Conservation (phyloP, 2,329 filamentous ascomycete species). For the Rhynchosporium graminicola region DNA sequence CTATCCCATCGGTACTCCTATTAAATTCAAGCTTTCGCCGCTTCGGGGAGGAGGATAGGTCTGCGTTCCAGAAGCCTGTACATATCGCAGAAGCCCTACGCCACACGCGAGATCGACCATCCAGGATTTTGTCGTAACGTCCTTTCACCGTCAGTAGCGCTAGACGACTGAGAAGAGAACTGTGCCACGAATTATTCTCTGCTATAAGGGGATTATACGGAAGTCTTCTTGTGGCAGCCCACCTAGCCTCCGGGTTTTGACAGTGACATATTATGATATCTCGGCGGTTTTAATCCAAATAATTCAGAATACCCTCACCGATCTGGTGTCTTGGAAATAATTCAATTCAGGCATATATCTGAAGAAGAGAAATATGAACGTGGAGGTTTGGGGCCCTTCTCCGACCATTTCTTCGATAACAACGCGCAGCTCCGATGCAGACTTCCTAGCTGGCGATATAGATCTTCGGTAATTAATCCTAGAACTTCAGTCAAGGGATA, state of each 20-base stretch:
- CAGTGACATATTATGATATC: slow-evolving; percentile 1
- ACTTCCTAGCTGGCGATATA: not conserved
- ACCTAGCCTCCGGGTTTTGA: not conserved
- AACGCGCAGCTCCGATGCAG: not conserved
- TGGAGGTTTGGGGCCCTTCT: not conserved
- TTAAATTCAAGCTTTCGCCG: not conserved
- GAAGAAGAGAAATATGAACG: not conserved
- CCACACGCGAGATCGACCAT: not conserved
- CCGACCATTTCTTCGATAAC: not conserved
- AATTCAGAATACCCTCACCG: too few species aligned
- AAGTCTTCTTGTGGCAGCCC: too few species aligned
- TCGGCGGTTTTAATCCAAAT: not conserved
- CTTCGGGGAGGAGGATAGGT: not conserved
- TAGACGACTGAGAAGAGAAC: not conserved
- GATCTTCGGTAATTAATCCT: slow-evolving; percentile 1
- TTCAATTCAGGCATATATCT: not conserved
- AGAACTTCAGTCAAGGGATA: too few species aligned
- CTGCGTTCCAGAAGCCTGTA: not conserved
- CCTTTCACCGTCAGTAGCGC: not conserved
- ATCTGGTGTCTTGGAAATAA: too few species aligned
- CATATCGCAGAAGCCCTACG: slow-evolving; percentile 12
- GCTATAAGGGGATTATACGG: too few species aligned
- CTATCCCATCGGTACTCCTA: not conserved
- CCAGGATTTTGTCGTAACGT: not conserved
- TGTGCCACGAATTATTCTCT: not conserved